phyloP scores from a whole-genome alignment of 495 filamentous ascomycete genomes.

The Penicillium bovifimosum region DNA sequence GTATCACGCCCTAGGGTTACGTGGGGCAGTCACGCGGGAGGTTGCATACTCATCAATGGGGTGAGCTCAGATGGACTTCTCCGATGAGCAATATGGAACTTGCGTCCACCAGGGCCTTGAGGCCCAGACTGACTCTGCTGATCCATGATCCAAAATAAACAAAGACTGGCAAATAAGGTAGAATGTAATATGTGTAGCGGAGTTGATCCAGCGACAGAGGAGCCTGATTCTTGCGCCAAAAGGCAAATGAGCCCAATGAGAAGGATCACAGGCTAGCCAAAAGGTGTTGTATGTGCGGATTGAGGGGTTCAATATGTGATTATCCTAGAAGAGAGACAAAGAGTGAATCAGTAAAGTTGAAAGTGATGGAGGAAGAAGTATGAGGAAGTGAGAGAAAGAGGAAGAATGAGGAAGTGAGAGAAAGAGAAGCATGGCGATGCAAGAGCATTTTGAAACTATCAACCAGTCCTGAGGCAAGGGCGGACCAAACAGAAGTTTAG shows the following conservation, averaged over 20 bases:
- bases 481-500: constrained; percentile 1
- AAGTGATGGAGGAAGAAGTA: constrained; percentile 1
- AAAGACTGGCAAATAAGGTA: constrained; percentile 16
- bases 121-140: constrained; percentile 72
- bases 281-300: constrained; percentile 18
- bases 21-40: constrained; percentile 13
- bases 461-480: neutral
- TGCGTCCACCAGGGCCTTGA: constrained; percentile 78
- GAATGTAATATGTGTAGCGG: constrained; percentile 17
- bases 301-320: constrained; percentile 20
- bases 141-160: constrained; percentile 58
- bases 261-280: constrained; percentile 26
- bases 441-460: neutral
- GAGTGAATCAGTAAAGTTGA: constrained; percentile 26
- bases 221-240: constrained; percentile 21
- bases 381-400: neutral
- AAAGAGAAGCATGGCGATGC: neutral
- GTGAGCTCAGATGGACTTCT: constrained; percentile 97
- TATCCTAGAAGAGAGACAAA: constrained; percentile 26
- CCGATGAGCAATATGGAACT: constrained; percentile 95
- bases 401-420: constrained; percentile 1
- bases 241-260: constrained; percentile 22
- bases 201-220: constrained; percentile 17
- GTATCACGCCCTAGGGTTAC: neutral
- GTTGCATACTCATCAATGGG: constrained; percentile 92